A percentile compares a stretch with the other conserved stretches of the same genome.
Evolutionary conservation across 768 basidiomycete species (phyloP).

Genomic region (Leccinum ochraceum): DNA sequence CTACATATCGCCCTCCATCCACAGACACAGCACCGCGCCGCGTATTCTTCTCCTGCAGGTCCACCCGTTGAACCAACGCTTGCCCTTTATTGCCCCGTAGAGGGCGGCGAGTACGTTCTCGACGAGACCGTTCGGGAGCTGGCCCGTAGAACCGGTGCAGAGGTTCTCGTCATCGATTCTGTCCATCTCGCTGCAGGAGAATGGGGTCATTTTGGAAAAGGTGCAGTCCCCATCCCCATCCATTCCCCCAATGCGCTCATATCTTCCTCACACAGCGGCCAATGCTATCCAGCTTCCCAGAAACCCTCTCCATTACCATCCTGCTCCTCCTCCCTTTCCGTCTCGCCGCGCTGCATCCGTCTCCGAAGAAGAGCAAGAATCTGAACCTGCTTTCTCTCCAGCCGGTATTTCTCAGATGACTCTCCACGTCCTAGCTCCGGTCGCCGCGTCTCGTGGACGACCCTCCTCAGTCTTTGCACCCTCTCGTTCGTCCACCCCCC

Average conservation of each 20-base stretch:
- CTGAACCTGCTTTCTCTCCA: slow-evolving; percentile 46
- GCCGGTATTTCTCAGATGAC: slow-evolving; percentile 43
- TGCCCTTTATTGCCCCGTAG: slow-evolving; percentile 79
- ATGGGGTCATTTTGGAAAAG: slow-evolving; percentile 82
- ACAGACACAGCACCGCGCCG: slow-evolving; percentile 74
- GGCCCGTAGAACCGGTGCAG: slow-evolving; percentile 70
- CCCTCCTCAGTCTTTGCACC: slow-evolving; percentile 37
- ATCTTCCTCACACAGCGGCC: slow-evolving; percentile 51
- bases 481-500: slow-evolving; percentile 44
- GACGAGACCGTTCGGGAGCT: slow-evolving; percentile 79
- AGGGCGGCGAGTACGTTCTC: slow-evolving; percentile 83
- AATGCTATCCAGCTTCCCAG: slow-evolving; percentile 63
- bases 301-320: slow-evolving; percentile 75
- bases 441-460: slow-evolving; percentile 35
- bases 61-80: slow-evolving; percentile 75
- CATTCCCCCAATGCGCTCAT: slow-evolving; percentile 11
- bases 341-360: slow-evolving; percentile 26
- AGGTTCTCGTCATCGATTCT: slow-evolving; percentile 82
- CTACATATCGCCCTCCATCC: slow-evolving; percentile 78
- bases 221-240: slow-evolving; percentile 35
- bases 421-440: slow-evolving; percentile 44
- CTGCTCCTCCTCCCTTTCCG: slow-evolving; percentile 30
- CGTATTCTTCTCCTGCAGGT: slow-evolving; percentile 54
- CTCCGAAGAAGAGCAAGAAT: slow-evolving; percentile 48
- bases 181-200: slow-evolving; percentile 87